A percentile compares a stretch with the other conserved stretches of the same genome.
Evolutionary conservation across 768 basidiomycete genomes (phyloP).

Genomic region (Trametopsis cervina): DNA sequence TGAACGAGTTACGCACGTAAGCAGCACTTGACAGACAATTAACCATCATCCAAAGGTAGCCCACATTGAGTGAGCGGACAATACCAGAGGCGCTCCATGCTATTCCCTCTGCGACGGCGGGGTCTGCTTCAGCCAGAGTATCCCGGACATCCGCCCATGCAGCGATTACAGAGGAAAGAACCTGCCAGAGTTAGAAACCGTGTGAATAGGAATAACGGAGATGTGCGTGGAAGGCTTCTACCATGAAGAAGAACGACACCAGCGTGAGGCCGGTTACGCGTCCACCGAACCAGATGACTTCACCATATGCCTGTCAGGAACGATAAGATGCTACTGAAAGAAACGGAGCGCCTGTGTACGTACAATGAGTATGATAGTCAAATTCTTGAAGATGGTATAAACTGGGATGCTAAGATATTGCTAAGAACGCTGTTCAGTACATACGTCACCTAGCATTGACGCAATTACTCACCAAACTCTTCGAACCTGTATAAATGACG

Average conservation of each 20-base stretch:
- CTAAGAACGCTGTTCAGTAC: conserved; percentile 43
- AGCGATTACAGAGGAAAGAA: conserved; percentile 91
- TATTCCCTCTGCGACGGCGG: conserved; percentile 20
- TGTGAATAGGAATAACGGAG: background rate
- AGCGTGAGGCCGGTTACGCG: conserved; percentile 82
- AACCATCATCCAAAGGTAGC: conserved; percentile 94
- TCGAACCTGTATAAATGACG: conserved; percentile 97
- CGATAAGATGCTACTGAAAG: background rate
- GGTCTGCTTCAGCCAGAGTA: conserved; percentile 30
- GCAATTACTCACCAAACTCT: conserved; percentile 74
- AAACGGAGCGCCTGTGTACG: conserved; percentile 23
- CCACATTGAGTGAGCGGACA: conserved; percentile 57
- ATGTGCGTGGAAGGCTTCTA: conserved; percentile 17
- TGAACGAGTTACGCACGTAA: conserved; percentile 54
- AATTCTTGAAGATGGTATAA: conserved; percentile 98
- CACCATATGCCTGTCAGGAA: conserved; percentile 78
- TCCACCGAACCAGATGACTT: conserved; percentile 95
- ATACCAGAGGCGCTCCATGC: conserved; percentile 29
- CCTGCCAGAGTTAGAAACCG: conserved; percentile 34
- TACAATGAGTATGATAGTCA: conserved; percentile 98
- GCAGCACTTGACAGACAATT: conserved; percentile 89
- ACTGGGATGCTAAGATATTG: conserved; percentile 97
- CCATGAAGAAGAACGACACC: conserved; percentile 90
- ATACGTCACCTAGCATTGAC: too few relatives aligned
- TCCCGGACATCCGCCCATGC: conserved; percentile 82